Percentiles rank a stretch among this genome's conserved stretches.
Evolutionary conservation across 495 filamentous ascomycete species (phyloP).

Genomic region (Xylaria nigripes): DNA sequence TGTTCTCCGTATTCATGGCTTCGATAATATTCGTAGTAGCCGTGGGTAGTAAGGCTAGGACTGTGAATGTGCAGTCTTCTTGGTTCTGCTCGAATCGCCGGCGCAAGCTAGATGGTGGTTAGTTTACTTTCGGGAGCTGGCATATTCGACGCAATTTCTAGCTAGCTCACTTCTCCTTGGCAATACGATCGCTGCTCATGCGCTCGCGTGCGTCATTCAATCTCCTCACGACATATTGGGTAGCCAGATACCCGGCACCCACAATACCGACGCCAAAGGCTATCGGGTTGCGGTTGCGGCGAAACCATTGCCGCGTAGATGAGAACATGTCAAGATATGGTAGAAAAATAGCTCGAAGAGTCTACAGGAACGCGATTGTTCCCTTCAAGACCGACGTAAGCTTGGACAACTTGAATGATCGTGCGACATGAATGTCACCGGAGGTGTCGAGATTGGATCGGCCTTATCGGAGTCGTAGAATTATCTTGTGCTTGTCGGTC

Average conservation of each 20-base stretch:
- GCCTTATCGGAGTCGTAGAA: neutral
- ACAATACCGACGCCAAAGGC: slow-evolving; percentile 79
- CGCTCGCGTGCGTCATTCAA: slow-evolving; percentile 87
- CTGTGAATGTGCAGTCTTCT: slow-evolving; percentile 96
- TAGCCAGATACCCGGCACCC: slow-evolving; percentile 85
- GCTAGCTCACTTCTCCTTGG: slow-evolving; percentile 78
- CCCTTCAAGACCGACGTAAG: neutral
- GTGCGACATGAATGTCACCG: slow-evolving; percentile 1
- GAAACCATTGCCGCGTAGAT: slow-evolving; percentile 77
- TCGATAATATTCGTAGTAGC: slow-evolving; percentile 82
- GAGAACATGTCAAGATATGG: slow-evolving; percentile 60
- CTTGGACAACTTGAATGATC: neutral
- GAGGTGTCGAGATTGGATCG: neutral
- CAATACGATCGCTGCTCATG: slow-evolving; percentile 90
- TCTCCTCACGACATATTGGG: slow-evolving; percentile 84
- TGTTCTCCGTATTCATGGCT: slow-evolving; percentile 78
- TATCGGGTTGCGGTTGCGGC: slow-evolving; percentile 82
- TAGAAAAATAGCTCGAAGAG: neutral
- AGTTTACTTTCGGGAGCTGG: slow-evolving; percentile 3
- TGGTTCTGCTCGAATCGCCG: slow-evolving; percentile 97
- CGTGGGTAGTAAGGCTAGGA: slow-evolving; percentile 87
- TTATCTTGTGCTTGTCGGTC: neutral
- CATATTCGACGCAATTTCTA: neutral
- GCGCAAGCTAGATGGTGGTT: slow-evolving; percentile 56
- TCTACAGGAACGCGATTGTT: neutral